phyloP scores from a whole-genome alignment of 768 basidiomycete genomes.

The Tubosaeta sp. region DNA sequence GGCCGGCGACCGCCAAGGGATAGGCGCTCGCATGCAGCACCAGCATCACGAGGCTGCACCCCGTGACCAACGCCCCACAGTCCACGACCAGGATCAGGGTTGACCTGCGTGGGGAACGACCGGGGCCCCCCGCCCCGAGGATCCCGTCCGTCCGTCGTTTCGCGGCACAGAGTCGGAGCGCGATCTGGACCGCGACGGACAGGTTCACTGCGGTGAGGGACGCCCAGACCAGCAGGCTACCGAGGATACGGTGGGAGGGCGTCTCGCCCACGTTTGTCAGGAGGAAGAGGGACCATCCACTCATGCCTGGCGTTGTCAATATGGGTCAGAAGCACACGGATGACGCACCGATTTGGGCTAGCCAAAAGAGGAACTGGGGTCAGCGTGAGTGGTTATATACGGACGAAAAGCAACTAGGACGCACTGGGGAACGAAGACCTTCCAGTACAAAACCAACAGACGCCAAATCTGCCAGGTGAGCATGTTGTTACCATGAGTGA shows the following conservation, averaged over 20 bases:
- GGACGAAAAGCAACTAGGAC: neutral
- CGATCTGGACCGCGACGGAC: constrained; percentile 13
- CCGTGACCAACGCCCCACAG: constrained; percentile 13
- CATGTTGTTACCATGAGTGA: neutral
- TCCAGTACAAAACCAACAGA: constrained; percentile 15
- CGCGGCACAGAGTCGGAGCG: constrained; percentile 8
- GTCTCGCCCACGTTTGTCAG: neutral
- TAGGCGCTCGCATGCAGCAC: constrained; percentile 4
- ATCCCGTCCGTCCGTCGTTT: constrained; percentile 4
- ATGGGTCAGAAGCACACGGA: neutral
- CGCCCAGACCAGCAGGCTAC: constrained; percentile 9
- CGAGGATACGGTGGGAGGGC: neutral
- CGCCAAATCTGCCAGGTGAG: constrained; percentile 17
- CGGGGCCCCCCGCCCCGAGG: too few relatives aligned
- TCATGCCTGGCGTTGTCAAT: constrained; percentile 5
- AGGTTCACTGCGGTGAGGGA: constrained; percentile 13
- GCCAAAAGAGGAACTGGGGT: constrained; percentile 15
- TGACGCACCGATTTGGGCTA: constrained; percentile 15
- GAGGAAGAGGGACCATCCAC: neutral
- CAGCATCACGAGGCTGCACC: constrained; percentile 5
- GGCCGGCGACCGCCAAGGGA: neutral
- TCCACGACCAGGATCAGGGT: constrained; percentile 16
- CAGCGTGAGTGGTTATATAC: neutral
- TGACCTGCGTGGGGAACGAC: constrained; percentile 8
- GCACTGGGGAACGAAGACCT: constrained; percentile 17